phyloP scores from a whole-genome alignment of 495 filamentous ascomycete genomes.

The Neurospora sp. region DNA sequence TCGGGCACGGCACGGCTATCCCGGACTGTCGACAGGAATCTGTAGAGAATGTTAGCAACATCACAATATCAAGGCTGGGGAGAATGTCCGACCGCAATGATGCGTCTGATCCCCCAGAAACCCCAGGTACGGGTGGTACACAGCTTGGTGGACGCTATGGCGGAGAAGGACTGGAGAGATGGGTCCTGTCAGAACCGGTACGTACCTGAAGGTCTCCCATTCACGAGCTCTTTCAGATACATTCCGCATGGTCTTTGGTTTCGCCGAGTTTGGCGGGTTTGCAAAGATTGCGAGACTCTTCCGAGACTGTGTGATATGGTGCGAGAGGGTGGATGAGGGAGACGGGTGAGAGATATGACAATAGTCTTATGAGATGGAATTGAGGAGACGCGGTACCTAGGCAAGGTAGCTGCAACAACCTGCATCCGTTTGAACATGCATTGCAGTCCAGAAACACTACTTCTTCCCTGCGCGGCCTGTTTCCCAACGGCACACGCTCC shows the following conservation, averaged over 20 bases:
- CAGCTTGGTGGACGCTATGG: neutral
- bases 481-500: neutral
- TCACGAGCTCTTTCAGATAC: constrained; percentile 20
- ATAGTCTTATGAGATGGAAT: neutral
- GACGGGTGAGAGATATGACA: neutral
- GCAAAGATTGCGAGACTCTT: neutral
- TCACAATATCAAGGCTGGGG: neutral
- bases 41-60: neutral
- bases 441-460: neutral
- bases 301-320: neutral
- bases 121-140: neutral
- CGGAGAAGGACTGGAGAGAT: neutral
- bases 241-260: neutral
- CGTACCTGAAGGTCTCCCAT: constrained; percentile 24
- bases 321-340: neutral
- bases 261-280: neutral
- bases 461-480: neutral
- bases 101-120: neutral
- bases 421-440: neutral
- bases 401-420: neutral
- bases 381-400: neutral
- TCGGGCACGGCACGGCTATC: neutral
- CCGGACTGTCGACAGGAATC: constrained; percentile 10
- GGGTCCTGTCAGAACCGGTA: constrained; percentile 3
- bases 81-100: neutral